These are phyloP conservation scores for Monosporascus ibericus DNA, from an alignment of 2,329 filamentous ascomycete genomes.

Conservation along the genomic window DNA sequence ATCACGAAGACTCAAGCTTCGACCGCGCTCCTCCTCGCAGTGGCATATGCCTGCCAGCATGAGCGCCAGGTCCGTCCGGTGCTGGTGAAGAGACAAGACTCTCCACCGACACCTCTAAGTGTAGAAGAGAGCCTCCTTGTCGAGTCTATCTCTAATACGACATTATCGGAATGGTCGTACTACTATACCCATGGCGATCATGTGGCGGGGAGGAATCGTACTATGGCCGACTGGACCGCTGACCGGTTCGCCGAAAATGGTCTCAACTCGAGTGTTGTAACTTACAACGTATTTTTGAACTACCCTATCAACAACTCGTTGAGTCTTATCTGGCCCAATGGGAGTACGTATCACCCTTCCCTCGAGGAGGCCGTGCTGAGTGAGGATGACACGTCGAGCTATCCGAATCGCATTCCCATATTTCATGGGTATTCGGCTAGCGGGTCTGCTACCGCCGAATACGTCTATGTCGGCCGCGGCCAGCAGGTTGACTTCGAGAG, in stretches of 20 bases:
- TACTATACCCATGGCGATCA: slow-evolving; percentile 28
- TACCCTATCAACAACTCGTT: slow-evolving; percentile 54
- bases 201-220: slow-evolving; percentile 22
- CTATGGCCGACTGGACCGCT: slow-evolving; percentile 27
- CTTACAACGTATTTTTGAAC: slow-evolving; percentile 25
- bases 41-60: neutral
- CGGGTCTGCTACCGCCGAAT: slow-evolving; percentile 69
- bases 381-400: slow-evolving; percentile 68
- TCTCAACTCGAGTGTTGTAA: slow-evolving; percentile 20
- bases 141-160: slow-evolving; percentile 21
- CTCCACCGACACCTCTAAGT: neutral
- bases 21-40: neutral
- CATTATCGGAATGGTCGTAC: slow-evolving; percentile 25
- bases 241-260: slow-evolving; percentile 22
- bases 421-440: slow-evolving; percentile 80
- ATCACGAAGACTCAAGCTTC: neutral
- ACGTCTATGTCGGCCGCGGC: slow-evolving; percentile 73
- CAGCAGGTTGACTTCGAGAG: slow-evolving; percentile 69
- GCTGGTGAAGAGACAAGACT: neutral
- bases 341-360: slow-evolving; percentile 55
- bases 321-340: slow-evolving; percentile 28
- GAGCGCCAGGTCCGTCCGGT: neutral
- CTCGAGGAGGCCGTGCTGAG: slow-evolving; percentile 67
- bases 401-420: slow-evolving; percentile 63
- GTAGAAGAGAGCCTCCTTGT: slow-evolving; percentile 21